phyloP scores from a whole-genome alignment of 192 early-diverging fungal species.

The Nowakowskiella sp. region DNA sequence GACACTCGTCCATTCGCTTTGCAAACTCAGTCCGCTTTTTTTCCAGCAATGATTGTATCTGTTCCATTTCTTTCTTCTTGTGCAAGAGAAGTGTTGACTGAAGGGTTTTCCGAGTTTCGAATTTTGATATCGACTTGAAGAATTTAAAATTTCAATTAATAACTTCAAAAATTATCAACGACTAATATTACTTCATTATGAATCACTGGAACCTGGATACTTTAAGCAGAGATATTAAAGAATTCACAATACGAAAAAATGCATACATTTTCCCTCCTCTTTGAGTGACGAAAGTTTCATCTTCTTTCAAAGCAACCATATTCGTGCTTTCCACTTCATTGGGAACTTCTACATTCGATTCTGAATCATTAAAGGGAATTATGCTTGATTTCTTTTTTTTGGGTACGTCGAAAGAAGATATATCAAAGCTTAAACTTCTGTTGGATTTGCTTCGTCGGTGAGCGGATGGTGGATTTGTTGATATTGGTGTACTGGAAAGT shows the following conservation, averaged over 20 bases:
- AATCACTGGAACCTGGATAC: constrained; percentile 17
- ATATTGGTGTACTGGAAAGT: no score
- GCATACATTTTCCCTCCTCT: constrained; percentile 43
- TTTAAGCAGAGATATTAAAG: constrained; percentile 6
- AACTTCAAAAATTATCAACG: background rate
- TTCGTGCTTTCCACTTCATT: background rate
- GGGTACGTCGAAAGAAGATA: background rate
- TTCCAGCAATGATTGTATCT: constrained; percentile 44
- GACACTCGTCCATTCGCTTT: constrained; percentile 56
- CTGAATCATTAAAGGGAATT: background rate
- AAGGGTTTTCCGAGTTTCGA: constrained; percentile 32
- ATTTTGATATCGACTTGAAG: constrained; percentile 11
- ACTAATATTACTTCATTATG: constrained; percentile 24
- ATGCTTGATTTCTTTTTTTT: background rate
- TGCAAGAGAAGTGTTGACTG: constrained; percentile 52
- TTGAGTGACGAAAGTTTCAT: constrained; percentile 46
- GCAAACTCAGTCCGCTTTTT: constrained; percentile 47
- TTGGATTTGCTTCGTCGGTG: no score
- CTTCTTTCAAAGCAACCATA: background rate
- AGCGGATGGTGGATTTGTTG: no score
- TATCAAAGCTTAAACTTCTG: background rate
- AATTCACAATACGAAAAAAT: background rate
- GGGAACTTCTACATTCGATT: background rate
- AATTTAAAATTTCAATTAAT: constrained; percentile 2
- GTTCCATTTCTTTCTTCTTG: constrained; percentile 54